phyloP scores from a whole-genome alignment of 2,329 filamentous ascomycete genomes.

The Chaetomium sp. region DNA sequence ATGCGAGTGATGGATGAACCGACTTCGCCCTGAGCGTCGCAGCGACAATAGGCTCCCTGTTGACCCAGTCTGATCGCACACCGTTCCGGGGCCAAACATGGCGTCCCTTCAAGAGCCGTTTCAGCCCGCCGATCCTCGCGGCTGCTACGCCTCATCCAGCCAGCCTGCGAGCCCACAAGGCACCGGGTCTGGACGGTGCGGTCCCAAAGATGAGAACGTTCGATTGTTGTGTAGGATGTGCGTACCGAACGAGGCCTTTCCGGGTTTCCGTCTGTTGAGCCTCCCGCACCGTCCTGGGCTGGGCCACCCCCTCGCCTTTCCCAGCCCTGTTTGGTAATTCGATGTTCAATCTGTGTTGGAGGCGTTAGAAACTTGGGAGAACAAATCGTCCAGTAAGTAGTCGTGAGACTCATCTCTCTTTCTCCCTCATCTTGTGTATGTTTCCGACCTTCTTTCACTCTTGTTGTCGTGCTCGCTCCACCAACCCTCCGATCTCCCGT shows the following conservation, averaged over 20 bases:
- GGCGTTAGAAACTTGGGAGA: too few species aligned
- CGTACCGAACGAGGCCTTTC: not conserved
- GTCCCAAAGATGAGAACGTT: not conserved
- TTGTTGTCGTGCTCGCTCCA: too few species aligned
- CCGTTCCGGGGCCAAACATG: conserved; percentile 21
- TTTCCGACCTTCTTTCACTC: too few species aligned
- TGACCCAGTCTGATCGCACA: conserved; percentile 1
- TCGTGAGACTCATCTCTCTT: too few species aligned
- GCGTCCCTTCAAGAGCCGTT: conserved; percentile 26
- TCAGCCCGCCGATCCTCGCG: conserved; percentile 36
- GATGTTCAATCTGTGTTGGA: too few species aligned
- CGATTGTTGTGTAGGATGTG: not conserved
- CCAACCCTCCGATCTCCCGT: too few species aligned
- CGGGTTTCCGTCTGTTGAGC: not conserved
- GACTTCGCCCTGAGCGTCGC: not conserved
- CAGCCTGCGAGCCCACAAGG: not conserved
- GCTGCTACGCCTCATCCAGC: conserved; percentile 18
- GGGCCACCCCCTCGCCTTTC: not conserved
- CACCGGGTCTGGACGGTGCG: not conserved
- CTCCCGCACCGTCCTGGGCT: not conserved
- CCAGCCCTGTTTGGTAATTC: not conserved
- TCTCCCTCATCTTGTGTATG: too few species aligned
- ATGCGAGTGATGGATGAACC: not conserved
- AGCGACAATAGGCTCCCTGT: not conserved
- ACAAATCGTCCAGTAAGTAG: too few species aligned